Evolutionary conservation across 2,329 filamentous ascomycete genomes (phyloP).

Genomic region (Aspergillus tanneri): DNA sequence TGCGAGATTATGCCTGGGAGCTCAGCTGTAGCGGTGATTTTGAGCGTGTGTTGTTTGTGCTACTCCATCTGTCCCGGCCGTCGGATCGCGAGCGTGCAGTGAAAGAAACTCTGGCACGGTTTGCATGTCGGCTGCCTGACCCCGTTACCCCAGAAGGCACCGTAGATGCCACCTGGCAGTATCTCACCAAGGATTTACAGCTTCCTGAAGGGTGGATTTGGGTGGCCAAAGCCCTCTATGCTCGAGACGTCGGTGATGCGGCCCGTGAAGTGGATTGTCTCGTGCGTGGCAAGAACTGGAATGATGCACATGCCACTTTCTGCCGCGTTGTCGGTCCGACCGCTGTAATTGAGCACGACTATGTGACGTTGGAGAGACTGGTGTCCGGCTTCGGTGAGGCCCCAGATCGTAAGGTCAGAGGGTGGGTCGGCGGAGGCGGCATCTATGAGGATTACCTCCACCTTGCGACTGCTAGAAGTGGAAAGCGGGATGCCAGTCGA

Average conservation of each 20-base stretch:
- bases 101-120: slow-evolving; percentile 70
- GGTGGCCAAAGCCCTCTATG: slow-evolving; percentile 80
- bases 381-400: slow-evolving; percentile 68
- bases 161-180: slow-evolving; percentile 52
- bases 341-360: slow-evolving; percentile 80
- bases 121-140: slow-evolving; percentile 64
- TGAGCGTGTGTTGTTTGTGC: slow-evolving; percentile 71
- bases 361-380: slow-evolving; percentile 65
- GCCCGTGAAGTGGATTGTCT: slow-evolving; percentile 74
- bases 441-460: slow-evolving; percentile 69
- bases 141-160: slow-evolving; percentile 51
- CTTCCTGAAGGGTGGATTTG: slow-evolving; percentile 80
- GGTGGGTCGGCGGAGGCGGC: slow-evolving; percentile 77
- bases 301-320: slow-evolving; percentile 82
- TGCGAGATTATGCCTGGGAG: slow-evolving; percentile 59
- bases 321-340: slow-evolving; percentile 76
- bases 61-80: slow-evolving; percentile 69
- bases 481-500: slow-evolving; percentile 43
- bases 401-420: slow-evolving; percentile 60
- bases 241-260: slow-evolving; percentile 69
- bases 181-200: slow-evolving; percentile 63
- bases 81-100: slow-evolving; percentile 64
- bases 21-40: slow-evolving; percentile 60
- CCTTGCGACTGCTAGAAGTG: slow-evolving; percentile 44
- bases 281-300: slow-evolving; percentile 70